A percentile compares a stretch with the other conserved stretches of the same genome.
These are phyloP conservation scores for Solanum peruvianum DNA, from an alignment of 257 asterid genomes.

Conservation along the genomic window DNA sequence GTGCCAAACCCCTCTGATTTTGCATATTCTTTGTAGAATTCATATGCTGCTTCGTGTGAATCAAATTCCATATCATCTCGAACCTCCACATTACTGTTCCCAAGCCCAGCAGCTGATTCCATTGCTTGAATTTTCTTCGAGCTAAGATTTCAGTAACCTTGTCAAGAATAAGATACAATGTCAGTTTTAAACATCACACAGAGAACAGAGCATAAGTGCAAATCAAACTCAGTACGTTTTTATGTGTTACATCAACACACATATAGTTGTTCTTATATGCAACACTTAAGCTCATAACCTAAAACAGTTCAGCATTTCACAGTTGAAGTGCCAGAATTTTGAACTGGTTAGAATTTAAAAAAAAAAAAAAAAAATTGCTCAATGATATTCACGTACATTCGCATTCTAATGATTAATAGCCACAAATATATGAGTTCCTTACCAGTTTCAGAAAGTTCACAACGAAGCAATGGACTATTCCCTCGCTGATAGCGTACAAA, in stretches of 20 bases:
- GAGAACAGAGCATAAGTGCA: not conserved
- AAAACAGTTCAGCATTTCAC: not conserved
- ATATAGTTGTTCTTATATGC: not conserved
- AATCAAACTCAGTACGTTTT: not conserved
- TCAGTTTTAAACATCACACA: not conserved
- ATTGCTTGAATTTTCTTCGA: conserved; percentile 10
- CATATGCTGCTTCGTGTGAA: conserved; percentile 74
- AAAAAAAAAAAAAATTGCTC: not conserved
- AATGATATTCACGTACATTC: not conserved
- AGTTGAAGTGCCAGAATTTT: not conserved
- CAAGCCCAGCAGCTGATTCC: conserved; percentile 33
- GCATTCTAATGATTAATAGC: not conserved
- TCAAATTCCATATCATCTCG: conserved; percentile 69
- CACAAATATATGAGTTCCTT: not conserved
- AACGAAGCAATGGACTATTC: not conserved
- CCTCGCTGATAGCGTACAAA: not conserved
- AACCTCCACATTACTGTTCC: conserved; percentile 39
- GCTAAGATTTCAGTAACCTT: not conserved
- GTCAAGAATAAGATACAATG: not conserved
- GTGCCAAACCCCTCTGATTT: conserved; percentile 87
- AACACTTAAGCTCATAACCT: not conserved
- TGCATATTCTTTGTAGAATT: conserved; percentile 73
- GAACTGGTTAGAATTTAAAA: not conserved
- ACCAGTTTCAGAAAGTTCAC: not conserved
- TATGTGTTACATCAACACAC: not conserved